A percentile compares a stretch with the other conserved stretches of the same genome.
Conservation (phyloP, 169 alveolate genomes). For the Plasmodium fragile region DNA sequence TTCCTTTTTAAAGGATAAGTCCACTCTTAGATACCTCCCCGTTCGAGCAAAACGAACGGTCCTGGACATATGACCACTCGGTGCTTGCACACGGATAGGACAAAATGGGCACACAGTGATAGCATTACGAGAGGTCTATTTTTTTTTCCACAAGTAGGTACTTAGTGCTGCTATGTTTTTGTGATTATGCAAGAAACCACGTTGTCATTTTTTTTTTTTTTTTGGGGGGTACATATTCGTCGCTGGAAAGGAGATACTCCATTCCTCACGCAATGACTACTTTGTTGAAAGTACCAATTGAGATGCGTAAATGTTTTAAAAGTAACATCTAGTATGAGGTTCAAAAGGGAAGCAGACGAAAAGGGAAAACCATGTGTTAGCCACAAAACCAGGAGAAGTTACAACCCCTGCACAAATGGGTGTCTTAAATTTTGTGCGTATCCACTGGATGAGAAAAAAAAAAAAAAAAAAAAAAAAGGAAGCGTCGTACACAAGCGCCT, state of each 20-base stretch:
- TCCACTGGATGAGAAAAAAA: background rate
- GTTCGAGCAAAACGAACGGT: background rate
- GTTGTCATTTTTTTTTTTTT: background rate
- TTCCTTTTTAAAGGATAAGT: background rate
- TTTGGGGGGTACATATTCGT: background rate
- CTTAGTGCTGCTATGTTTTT: background rate
- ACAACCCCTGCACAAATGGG: background rate
- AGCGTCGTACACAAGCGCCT: background rate
- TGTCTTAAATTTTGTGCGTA: background rate
- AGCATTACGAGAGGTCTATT: background rate
- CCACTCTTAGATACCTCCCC: background rate
- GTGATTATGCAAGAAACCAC: background rate
- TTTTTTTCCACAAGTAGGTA: background rate
- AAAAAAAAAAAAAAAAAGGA: background rate
- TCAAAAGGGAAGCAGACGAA: background rate
- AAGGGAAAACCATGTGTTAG: background rate
- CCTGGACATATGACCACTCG: background rate
- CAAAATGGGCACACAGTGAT: background rate
- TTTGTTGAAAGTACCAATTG: background rate
- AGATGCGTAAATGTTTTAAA: background rate
- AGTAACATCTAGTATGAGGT: background rate
- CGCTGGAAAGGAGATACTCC: background rate
- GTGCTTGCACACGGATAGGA: background rate
- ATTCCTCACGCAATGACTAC: background rate
- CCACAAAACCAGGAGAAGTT: background rate